Evolutionary conservation across 106 monocot species (phyloP), one percentile per base, ranked within the genome.

Genomic region (Phalaenopsis aphrodite): DNA sequence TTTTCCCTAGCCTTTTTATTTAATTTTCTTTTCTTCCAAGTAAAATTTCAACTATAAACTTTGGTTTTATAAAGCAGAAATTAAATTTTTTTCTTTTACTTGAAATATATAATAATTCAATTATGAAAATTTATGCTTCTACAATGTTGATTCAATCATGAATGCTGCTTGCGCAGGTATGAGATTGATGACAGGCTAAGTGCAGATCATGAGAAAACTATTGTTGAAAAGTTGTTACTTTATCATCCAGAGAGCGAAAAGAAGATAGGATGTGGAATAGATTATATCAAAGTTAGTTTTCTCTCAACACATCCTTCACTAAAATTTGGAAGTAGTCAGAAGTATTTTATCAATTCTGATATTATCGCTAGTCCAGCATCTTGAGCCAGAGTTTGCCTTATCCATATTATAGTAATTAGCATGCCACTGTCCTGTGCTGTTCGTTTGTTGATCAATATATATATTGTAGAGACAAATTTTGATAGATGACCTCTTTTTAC

Each of bases 251-350:
- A 77, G 52, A 66, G 66, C 68, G 67, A 77, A 65, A 41, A 69
- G 47, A 82, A 82, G 77, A 66, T 77, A 66, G 82, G 82, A 41
- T 49, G 67, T 30, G 82, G 77, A 68, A 69, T 77, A 77, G 82
- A 82, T 41, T 77, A 77, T 56, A 82, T 82, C 67, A 82, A 75
- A 47, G 82, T 82, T 68, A 68, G 77, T 58, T 78, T 58, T 30
- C 30, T 58, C 8, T 41, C 18, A 30, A 38, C 39, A 17, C n/a
- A 58, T 18, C 9, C 57, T 78, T 55, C 17, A 58, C 52, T 56
- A 58, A 5, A 78, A 3, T 41, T 78, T 78, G 10, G 30, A 23
- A 45, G 11, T 6, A 47, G 48, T 76, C 52, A 12, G 76, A 76
- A 56, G 24, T 55, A 71, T 30, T 52, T 41, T 71, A 41, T 71